Conservation (phyloP, 2,329 filamentous ascomycete genomes). For the Colletotrichum scovillei region DNA sequence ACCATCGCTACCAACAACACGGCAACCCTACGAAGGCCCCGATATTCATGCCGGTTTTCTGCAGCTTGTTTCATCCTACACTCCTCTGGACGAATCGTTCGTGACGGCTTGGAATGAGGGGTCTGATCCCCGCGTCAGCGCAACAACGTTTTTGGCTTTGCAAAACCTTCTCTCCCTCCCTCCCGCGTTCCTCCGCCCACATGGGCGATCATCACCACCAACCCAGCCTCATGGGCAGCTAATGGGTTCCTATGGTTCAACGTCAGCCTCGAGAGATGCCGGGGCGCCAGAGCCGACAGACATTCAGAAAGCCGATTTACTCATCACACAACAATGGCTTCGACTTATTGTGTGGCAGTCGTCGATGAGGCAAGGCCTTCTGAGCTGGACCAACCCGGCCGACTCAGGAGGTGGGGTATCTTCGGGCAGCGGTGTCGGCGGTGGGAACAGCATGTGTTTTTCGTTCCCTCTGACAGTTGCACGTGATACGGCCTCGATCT, state of each 20-base stretch:
- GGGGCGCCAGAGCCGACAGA: slow-evolving; percentile 60
- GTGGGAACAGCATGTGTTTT: slow-evolving; percentile 64
- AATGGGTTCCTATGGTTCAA: slow-evolving; percentile 17
- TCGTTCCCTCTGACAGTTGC: slow-evolving; percentile 72
- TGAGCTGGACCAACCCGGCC: slow-evolving; percentile 59
- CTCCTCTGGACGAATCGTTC: slow-evolving; percentile 72
- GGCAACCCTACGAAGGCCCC: slow-evolving; percentile 61
- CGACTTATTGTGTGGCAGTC: slow-evolving; percentile 79
- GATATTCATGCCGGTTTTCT: slow-evolving; percentile 69
- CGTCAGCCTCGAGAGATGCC: slow-evolving; percentile 23
- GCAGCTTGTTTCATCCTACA: slow-evolving; percentile 70
- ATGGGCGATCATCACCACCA: slow-evolving; percentile 44
- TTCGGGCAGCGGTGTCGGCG: slow-evolving; percentile 5
- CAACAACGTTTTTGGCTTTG: slow-evolving; percentile 48
- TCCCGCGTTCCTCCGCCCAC: slow-evolving; percentile 44
- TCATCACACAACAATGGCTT: slow-evolving; percentile 78
- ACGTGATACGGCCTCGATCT: slow-evolving; percentile 61
- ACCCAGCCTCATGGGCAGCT: slow-evolving; percentile 20
- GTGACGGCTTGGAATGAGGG: slow-evolving; percentile 74
- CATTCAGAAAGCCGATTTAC: slow-evolving; percentile 75
- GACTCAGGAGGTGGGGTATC: slow-evolving; percentile 27
- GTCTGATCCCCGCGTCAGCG: slow-evolving; percentile 48
- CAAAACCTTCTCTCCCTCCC: slow-evolving; percentile 48
- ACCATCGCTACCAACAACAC: slow-evolving; percentile 64
- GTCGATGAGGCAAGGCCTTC: slow-evolving; percentile 72